Evolutionary conservation across 192 early-diverging fungal species (phyloP).

Genomic region (Lunasporangiospora selenospora): DNA sequence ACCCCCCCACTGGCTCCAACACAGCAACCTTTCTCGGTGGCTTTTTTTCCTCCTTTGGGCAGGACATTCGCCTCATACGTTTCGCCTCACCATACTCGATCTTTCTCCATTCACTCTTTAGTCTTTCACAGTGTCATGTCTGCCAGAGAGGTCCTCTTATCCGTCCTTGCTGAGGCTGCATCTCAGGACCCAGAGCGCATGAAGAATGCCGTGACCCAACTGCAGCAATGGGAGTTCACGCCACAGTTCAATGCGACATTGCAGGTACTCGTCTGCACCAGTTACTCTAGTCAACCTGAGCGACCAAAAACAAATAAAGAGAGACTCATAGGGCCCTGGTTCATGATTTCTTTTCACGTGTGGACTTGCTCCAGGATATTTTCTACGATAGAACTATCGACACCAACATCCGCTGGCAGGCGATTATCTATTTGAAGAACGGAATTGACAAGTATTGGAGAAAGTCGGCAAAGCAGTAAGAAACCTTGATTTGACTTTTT

Average conservation of each 20-base stretch:
- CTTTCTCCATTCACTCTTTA: no score
- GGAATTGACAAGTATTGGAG: conserved; percentile 93
- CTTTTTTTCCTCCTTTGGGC: no score
- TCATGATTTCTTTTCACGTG: background rate
- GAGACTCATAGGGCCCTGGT: background rate
- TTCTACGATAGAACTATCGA: conserved; percentile 73
- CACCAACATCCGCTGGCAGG: conserved; percentile 71
- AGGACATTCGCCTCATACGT: no score
- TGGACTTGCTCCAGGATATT: conserved; percentile 62
- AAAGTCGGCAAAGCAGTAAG: conserved; percentile 71
- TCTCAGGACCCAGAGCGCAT: conserved; percentile 72
- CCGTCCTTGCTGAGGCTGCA: conserved; percentile 65
- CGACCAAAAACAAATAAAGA: background rate
- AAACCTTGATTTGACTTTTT: background rate
- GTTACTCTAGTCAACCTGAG: background rate
- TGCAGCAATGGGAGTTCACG: conserved; percentile 75
- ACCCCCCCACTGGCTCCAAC: no score
- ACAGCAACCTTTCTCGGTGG: no score
- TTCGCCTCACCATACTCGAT: no score
- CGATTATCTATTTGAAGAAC: conserved; percentile 88
- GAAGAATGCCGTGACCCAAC: conserved; percentile 66
- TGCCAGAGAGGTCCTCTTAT: conserved; percentile 53
- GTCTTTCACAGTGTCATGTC: no score
- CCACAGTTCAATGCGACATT: conserved; percentile 75
- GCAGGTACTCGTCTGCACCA: conserved; percentile 56